Evolutionary conservation across 2,329 filamentous ascomycete species (phyloP), one percentile per base, ranked within the genome.

Genomic region (Aspergillus sp.): DNA sequence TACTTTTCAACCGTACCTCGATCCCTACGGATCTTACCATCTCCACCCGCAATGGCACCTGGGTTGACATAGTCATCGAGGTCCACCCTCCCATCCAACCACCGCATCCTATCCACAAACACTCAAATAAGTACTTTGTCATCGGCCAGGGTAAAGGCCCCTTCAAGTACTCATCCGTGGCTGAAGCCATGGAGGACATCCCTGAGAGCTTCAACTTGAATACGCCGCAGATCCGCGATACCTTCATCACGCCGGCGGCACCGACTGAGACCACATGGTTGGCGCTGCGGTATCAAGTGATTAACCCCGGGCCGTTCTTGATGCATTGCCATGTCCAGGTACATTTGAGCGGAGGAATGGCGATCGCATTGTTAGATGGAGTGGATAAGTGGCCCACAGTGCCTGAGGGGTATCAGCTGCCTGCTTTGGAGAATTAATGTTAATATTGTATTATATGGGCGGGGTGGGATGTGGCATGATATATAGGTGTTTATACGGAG

Each of bases 71-170:
- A n/a, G 66, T 82, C 51, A 68, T 80, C 48, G 61, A 71, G 29
- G 64, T 74, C 2, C 58, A 61, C n/a, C 57, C 57, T 2, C 62
- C 63, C 4, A 65, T 74, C 5, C 75, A 79, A 55, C 78, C 74
- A 4, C 68, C 75, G 7, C 81, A 84, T 48, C 76, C 79, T 0
- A 77, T 84, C 43, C 81, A 84, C 70, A 82, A 82, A 66, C 81
- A 84, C 62, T 74, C 75, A 41, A 79, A 75, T 55, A 81, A 80
- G 58, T 79, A 77, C 65, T 82, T 72, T 54, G 63, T 74, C 19
- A 71, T 84, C 32, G 81, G 80, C 1, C 48, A 63, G 0, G 80
- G 79, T 2, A 54, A 53, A 0, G 77, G 78, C 0, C 46, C 52
- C 1, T 84, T 78, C 57, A 71, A 66, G 8, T 83, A 75, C 70